A percentile compares a stretch with the other conserved stretches of the same genome.
phyloP scores from a whole-genome alignment of 108 stramenopile species.

The Skeletonema tropicum region DNA sequence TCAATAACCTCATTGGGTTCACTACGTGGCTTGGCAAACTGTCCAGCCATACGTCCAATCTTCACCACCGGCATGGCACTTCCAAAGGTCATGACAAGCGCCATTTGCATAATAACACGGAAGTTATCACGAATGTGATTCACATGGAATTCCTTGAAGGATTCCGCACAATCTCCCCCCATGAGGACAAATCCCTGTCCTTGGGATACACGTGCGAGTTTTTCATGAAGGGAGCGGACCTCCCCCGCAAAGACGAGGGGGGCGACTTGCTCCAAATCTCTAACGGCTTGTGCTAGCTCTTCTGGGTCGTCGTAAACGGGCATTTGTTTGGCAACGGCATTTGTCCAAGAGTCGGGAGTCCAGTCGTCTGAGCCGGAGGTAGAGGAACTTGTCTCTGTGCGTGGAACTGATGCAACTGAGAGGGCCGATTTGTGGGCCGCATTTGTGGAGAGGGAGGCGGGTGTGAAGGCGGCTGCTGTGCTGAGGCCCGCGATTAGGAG shows the following conservation, averaged over 20 bases:
- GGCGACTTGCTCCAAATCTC: slow-evolving; percentile 58
- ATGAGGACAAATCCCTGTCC: slow-evolving; percentile 98
- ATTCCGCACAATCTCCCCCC: slow-evolving; percentile 99
- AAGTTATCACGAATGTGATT: slow-evolving; percentile 96
- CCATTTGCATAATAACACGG: slow-evolving; percentile 93
- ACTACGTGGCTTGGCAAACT: slow-evolving; percentile 97
- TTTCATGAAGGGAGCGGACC: slow-evolving; percentile 87
- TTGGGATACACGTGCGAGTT: slow-evolving; percentile 89
- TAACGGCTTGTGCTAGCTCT: slow-evolving; percentile 66
- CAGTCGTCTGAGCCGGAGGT: slow-evolving; percentile 40
- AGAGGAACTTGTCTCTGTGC: slow-evolving; percentile 7
- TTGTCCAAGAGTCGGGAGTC: slow-evolving; percentile 82
- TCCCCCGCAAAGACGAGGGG: slow-evolving; percentile 94
- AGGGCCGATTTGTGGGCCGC: not conserved
- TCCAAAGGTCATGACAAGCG: slow-evolving; percentile 95
- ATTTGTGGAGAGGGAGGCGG: not conserved
- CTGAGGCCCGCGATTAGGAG: slow-evolving; percentile 18
- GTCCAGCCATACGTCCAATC: slow-evolving; percentile 97
- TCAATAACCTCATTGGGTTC: slow-evolving; percentile 88
- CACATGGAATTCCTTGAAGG: slow-evolving; percentile 93
- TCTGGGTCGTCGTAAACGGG: slow-evolving; percentile 80
- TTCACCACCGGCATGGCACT: slow-evolving; percentile 95
- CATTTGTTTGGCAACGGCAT: slow-evolving; percentile 70
- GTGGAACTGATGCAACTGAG: slow-evolving; percentile 22
- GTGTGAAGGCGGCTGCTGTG: slow-evolving; percentile 33